These are phyloP conservation scores for Linanthus parryae DNA, from an alignment of 148 eudicot genomes.

Conservation along the genomic window DNA sequence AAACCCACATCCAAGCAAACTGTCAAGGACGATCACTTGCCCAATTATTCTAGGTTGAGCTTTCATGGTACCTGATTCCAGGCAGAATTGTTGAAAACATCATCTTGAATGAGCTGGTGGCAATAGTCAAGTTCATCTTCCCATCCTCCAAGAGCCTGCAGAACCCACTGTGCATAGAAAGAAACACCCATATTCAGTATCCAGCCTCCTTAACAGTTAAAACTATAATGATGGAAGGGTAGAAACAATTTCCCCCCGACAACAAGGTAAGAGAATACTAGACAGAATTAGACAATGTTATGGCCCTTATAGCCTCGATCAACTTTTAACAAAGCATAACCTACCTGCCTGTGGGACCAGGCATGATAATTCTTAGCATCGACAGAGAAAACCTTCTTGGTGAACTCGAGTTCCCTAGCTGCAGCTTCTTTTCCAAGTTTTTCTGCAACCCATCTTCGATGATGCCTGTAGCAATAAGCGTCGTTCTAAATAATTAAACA, in stretches of 20 bases:
- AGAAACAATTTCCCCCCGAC: too few species aligned
- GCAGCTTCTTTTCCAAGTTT: constrained; percentile 58
- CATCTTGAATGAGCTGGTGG: constrained; percentile 63
- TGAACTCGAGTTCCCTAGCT: constrained; percentile 72
- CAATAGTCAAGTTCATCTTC: constrained; percentile 90
- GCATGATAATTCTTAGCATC: constrained; percentile 98
- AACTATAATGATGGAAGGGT: not conserved
- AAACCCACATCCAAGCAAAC: too few species aligned
- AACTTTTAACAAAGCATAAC: too few species aligned
- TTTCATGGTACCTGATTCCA: constrained; percentile 99
- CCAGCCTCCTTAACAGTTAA: not conserved
- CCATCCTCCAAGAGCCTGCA: constrained; percentile 92
- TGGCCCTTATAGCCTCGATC: too few species aligned
- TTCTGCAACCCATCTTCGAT: constrained; percentile 96
- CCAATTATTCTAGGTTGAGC: too few species aligned
- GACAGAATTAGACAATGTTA: not conserved
- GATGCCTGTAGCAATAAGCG: constrained; percentile 70
- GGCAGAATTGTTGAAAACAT: constrained; percentile 85
- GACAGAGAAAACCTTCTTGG: constrained; percentile 51
- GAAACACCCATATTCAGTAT: constrained; percentile 2
- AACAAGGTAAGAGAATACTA: not conserved
- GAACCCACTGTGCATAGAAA: constrained; percentile 75
- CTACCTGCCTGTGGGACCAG: constrained; percentile 96
- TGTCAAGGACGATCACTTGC: too few species aligned
- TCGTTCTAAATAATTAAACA: constrained; percentile 27